Base-by-base conservation (phyloP, 768 basidiomycete species). In the Cantharellus anzutake region DNA sequence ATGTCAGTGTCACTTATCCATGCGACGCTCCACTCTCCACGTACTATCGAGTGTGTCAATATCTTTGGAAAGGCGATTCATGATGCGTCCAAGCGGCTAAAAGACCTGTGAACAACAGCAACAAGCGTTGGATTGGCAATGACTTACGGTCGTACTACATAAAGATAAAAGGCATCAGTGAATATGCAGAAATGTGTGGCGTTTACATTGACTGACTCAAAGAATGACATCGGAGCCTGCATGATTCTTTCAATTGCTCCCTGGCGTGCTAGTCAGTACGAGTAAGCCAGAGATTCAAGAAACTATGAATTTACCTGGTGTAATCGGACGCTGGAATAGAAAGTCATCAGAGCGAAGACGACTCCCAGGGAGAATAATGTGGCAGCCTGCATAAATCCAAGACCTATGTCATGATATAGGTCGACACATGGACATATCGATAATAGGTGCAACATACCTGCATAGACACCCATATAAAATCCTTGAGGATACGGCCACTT, bases 151-250 rank as follows among this genome's bases (percentile, higher is more conserved):
- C 48, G 48, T 59, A 20, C 51, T 20, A 50, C 78, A 69, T 11
- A 83, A 63, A 59, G 76, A 70, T 0, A 68, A 73, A 66, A 82
- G 81, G 34, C 82, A 70, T 1, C 73, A 76, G 60, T 81, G 66
- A 82, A 81, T 63, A 80, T 82, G 2, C 80, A 80, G 16, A 82
- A 66, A 3, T 29, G 78, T 71, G 2, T 79, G 79, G 41, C 20
- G 68, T 42, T 82, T 77, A 42, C 80, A 70, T 1, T 81, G 0
- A 83, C 85, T 0, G 82, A 81, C 65, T 87, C 84, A 65, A 84
- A 85, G 71, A 84, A 86, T 2, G 80, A 76, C 0, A 74, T 67
- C 0, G 82, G 80, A 4, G 82, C 82, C 3, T 75, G 70, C 59
- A 88, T 65, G 3, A 88, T 80, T 11, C 74, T 72, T 3, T 62